Base-by-base conservation (phyloP, 2,329 filamentous ascomycete species). In the Fusarium clavum region DNA sequence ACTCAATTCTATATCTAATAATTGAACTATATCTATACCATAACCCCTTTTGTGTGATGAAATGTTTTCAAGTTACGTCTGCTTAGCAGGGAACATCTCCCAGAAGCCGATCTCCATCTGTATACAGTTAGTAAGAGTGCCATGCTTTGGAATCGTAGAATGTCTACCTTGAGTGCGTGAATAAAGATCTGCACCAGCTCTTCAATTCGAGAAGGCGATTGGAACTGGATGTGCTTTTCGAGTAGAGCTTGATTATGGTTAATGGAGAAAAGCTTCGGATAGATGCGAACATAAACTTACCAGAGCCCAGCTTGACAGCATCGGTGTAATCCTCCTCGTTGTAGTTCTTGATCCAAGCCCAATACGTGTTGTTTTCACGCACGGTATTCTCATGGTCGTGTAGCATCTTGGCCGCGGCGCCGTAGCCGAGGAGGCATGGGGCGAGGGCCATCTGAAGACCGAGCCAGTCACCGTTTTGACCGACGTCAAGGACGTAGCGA, bases 311-410 rank as follows among this genome's bases (percentile, higher is more conserved):
- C 69, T 83, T 84, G 57, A 97, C 92, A 8, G 93, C 92, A 67
- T 90, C 84, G 1, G 84, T 81, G 72, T 97, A 98, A 77, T 96
- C 92, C 1, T 93, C 90, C 4, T 90, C 92, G 18, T 92, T 88
- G 77, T 98, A 98, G 76, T 93, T 97, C 77, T 94, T 85, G 71
- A 98, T 93, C 95, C 95, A 98, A 47, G 90, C 87, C 91, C 92
- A 96, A 82, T 97, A 98, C 20, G 82, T 84, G 77, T 95, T 97
- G 0, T 84, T 88, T 14, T 91, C 84, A 41, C 85, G 84, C 66
- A 83, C 83, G 38, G 89, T 91, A n/a, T 82, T 83, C 51, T 86
- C 81, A 66, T 92, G 90, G 16, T 83, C 83, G 73, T 90, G 85
- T 5, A 97, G 84, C 74, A 93, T 87, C 74, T 86, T 85, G 8